Conservation (phyloP, 768 basidiomycete genomes). For the Mycena sanguinolenta region DNA sequence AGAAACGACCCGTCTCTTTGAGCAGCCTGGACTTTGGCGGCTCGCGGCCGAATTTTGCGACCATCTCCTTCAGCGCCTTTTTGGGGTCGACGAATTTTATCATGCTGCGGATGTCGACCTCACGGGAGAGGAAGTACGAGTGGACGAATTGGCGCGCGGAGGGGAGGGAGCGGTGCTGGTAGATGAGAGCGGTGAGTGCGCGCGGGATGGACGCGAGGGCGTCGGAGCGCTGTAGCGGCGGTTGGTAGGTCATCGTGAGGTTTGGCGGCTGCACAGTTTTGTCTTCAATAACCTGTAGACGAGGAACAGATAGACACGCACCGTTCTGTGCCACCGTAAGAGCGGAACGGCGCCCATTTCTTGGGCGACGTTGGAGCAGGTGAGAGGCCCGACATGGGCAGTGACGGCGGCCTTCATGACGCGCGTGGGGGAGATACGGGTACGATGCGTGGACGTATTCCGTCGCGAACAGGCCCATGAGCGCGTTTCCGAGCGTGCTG, state of each 20-base stretch:
- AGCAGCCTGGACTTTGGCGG: constrained; percentile 84
- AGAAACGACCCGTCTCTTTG: constrained; percentile 92
- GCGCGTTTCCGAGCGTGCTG: constrained; percentile 82
- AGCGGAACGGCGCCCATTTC: constrained; percentile 86
- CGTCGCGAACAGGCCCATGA: constrained; percentile 91
- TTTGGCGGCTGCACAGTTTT: constrained; percentile 60
- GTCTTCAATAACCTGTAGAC: background rate
- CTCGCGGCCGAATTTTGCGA: constrained; percentile 76
- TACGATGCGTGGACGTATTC: constrained; percentile 86
- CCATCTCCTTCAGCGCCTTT: constrained; percentile 79
- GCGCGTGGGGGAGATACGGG: constrained; percentile 92
- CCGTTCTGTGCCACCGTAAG: constrained; percentile 85
- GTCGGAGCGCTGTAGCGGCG: constrained; percentile 80
- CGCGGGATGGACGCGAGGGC: constrained; percentile 91
- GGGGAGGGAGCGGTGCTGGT: constrained; percentile 86
- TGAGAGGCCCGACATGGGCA: constrained; percentile 89
- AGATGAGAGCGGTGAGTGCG: constrained; percentile 89
- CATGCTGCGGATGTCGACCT: constrained; percentile 83
- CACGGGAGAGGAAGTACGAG: constrained; percentile 87
- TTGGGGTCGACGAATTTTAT: constrained; percentile 89
- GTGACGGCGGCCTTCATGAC: constrained; percentile 93
- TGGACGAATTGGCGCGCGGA: constrained; percentile 93
- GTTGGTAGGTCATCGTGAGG: constrained; percentile 54
- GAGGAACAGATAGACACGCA: constrained; percentile 51
- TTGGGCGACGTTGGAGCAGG: constrained; percentile 86